These are phyloP conservation scores for Blepharisma japonicum DNA, from an alignment of 73 alveolate genomes.

Conservation along the genomic window DNA sequence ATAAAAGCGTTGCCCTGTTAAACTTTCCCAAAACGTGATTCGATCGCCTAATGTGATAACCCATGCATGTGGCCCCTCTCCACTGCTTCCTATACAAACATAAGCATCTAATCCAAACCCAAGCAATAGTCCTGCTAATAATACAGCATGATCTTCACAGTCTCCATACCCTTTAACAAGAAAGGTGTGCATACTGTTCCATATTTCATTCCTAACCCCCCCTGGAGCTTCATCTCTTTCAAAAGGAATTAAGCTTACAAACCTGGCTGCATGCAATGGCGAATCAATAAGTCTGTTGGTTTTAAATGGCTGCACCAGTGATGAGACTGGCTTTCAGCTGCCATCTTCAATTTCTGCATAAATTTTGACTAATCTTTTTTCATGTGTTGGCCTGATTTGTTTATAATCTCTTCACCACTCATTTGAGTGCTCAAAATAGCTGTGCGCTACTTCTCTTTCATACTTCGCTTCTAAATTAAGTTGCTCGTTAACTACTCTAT, in stretches of 20 bases:
- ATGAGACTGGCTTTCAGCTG: constrained; percentile 63
- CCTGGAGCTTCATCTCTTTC: constrained; percentile 70
- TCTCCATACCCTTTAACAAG: constrained; percentile 69
- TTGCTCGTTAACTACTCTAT: constrained; percentile 50
- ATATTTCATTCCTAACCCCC: constrained; percentile 57
- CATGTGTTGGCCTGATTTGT: constrained; percentile 59
- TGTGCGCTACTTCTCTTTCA: constrained; percentile 55
- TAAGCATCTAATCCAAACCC: constrained; percentile 75
- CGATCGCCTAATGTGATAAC: constrained; percentile 45
- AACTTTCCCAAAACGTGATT: constrained; percentile 61
- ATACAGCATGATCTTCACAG: constrained; percentile 69
- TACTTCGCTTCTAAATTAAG: constrained; percentile 53
- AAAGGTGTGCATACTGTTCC: constrained; percentile 67
- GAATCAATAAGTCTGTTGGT: constrained; percentile 58
- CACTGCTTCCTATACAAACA: constrained; percentile 64
- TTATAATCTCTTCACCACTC: constrained; percentile 75
- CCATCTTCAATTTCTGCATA: constrained; percentile 75
- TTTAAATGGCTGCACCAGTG: constrained; percentile 54
- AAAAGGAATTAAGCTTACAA: constrained; percentile 69
- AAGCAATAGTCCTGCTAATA: constrained; percentile 60
- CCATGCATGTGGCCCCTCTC: constrained; percentile 79
- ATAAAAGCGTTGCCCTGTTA: constrained; percentile 70
- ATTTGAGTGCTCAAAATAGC: constrained; percentile 60
- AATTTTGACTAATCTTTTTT: constrained; percentile 60
- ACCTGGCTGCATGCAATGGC: constrained; percentile 74